A percentile compares a stretch with the other conserved stretches of the same genome.
Evolutionary conservation across 495 filamentous ascomycete genomes (phyloP).

Genomic region (Aspergillus funiculosus): DNA sequence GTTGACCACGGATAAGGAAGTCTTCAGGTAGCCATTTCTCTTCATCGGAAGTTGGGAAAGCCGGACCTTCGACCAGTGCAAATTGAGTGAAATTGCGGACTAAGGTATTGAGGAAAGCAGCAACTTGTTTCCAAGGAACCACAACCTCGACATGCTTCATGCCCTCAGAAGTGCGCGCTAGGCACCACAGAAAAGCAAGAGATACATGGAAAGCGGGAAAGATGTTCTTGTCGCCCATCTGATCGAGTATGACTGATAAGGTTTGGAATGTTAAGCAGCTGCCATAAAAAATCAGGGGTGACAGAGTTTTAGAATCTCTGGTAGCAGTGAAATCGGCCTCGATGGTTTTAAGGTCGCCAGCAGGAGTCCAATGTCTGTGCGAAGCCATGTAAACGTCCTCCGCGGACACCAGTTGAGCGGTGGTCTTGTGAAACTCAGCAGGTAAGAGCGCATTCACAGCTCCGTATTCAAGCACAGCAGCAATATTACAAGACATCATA

Average conservation of each 20-base stretch:
- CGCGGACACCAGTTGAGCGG: slow-evolving; percentile 30
- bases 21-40: slow-evolving; percentile 76
- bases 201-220: slow-evolving; percentile 63
- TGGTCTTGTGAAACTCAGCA: slow-evolving; percentile 35
- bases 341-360: slow-evolving; percentile 9
- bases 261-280: slow-evolving; percentile 43
- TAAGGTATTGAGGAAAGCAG: slow-evolving; percentile 62
- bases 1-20: slow-evolving; percentile 68
- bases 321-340: slow-evolving; percentile 14
- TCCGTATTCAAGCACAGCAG: slow-evolving; percentile 56
- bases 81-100: slow-evolving; percentile 36
- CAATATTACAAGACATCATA: slow-evolving; percentile 47
- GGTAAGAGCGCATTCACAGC: slow-evolving; percentile 43
- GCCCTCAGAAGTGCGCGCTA: slow-evolving; percentile 47
- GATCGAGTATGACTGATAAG: slow-evolving; percentile 50
- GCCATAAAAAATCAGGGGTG: slow-evolving; percentile 27
- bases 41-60: slow-evolving; percentile 50
- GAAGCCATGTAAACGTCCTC: slow-evolving; percentile 23
- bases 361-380: slow-evolving; percentile 14
- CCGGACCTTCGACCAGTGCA: slow-evolving; percentile 42
- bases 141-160: slow-evolving; percentile 47
- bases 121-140: slow-evolving; percentile 64
- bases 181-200: slow-evolving; percentile 62
- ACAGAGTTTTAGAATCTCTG: slow-evolving; percentile 12
- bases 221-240: slow-evolving; percentile 56